phyloP scores from a whole-genome alignment of 106 monocot genomes.

The Dioscorea alata region DNA sequence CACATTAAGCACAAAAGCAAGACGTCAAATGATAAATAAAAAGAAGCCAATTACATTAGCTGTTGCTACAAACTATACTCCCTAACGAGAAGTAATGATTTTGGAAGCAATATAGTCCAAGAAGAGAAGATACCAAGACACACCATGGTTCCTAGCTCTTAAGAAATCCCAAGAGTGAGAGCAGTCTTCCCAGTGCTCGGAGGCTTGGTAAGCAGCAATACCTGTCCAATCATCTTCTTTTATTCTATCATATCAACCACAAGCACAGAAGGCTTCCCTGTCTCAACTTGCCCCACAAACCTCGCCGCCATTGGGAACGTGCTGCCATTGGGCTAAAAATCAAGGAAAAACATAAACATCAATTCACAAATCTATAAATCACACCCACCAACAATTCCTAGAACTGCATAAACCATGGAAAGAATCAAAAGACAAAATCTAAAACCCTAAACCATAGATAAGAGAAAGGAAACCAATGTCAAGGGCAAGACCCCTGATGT shows the following conservation, averaged over 20 bases:
- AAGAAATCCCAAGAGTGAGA: constrained; percentile 82
- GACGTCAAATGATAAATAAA: no score
- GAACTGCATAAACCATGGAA: not conserved
- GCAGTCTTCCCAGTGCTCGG: constrained; percentile 98
- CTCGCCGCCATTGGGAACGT: constrained; percentile 77
- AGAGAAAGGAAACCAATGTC: constrained; percentile 26
- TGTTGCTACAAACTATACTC: not conserved
- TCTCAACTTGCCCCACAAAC: constrained; percentile 85
- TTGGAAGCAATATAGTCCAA: not conserved
- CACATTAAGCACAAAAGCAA: no score
- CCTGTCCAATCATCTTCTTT: constrained; percentile 97
- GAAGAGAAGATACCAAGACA: not conserved
- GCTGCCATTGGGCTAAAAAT: constrained; percentile 42
- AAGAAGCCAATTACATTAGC: no score
- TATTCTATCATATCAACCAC: constrained; percentile 97
- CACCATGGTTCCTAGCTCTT: constrained; percentile 97
- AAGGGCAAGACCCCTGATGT: constrained; percentile 85
- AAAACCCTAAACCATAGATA: not conserved
- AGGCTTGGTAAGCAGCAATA: constrained; percentile 78
- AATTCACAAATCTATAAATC: not conserved
- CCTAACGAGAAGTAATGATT: not conserved
- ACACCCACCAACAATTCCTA: not conserved
- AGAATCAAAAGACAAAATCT: constrained; percentile 1
- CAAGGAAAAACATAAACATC: not conserved
- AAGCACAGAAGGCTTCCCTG: constrained; percentile 79